These are phyloP conservation scores for Sicyos baderoa DNA, from an alignment of 306 rosid genomes.

Conservation along the genomic window DNA sequence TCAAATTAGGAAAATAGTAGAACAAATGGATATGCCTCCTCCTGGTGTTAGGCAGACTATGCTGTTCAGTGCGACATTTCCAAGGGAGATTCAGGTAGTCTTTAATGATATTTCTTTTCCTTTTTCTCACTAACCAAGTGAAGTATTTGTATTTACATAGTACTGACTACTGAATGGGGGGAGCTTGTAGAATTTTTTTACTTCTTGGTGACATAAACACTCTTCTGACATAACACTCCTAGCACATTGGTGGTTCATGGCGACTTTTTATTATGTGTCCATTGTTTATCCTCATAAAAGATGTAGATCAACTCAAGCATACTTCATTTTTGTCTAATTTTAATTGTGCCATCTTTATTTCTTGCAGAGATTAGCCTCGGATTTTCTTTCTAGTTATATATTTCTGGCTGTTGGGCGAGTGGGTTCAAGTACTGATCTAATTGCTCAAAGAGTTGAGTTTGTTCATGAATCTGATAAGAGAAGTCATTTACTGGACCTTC, in stretches of 20 bases:
- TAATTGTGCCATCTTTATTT: not conserved
- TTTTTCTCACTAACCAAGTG: not conserved
- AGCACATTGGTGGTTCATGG: not conserved
- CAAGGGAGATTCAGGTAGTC: slow-evolving; percentile 75
- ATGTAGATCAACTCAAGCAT: not conserved
- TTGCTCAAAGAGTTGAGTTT: slow-evolving; percentile 84
- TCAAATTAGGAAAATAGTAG: slow-evolving; percentile 64
- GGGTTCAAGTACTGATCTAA: slow-evolving; percentile 92
- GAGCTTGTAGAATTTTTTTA: too few species aligned
- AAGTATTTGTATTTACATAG: not conserved
- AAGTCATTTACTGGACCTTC: slow-evolving; percentile 95
- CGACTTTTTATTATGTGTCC: not conserved
- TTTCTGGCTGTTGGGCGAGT: slow-evolving; percentile 97
- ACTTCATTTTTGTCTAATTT: not conserved
- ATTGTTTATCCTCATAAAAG: not conserved
- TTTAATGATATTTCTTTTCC: not conserved
- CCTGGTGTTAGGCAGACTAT: slow-evolving; percentile 70
- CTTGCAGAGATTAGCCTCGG: slow-evolving; percentile 81
- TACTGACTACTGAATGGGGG: too few species aligned
- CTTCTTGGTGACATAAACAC: not conserved
- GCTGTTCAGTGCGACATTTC: slow-evolving; percentile 89
- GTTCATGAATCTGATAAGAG: slow-evolving; percentile 89
- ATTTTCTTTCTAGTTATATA: slow-evolving; percentile 75
- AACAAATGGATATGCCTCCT: slow-evolving; percentile 89
- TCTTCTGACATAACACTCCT: not conserved